Evolutionary conservation across 345 rosid genomes (phyloP), one percentile per base, ranked within the genome.

Genomic region (Ceriops tagal): DNA sequence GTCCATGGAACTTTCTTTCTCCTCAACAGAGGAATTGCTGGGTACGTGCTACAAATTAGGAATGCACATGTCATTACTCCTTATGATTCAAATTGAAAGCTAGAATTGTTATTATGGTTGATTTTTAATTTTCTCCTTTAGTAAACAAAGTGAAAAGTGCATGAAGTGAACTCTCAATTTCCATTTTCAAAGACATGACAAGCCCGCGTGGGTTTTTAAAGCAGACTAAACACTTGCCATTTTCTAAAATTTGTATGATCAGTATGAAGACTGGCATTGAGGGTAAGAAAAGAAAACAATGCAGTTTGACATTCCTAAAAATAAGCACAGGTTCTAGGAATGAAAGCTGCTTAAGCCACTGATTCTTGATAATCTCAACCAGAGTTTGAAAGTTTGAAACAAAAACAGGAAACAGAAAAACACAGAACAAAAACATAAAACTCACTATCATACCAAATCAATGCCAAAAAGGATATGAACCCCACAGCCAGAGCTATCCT

Each of bases 1-100:
- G 81, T 83, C 89, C 86, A 81, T 8, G 72, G 72, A 68, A 77
- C 51, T 63, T 58, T 79, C 64, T 71, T 81, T 43, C 83, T 73
- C 77, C 78, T 83, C 72, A 22, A 65, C 62, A 55, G 76, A 52
- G 76, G 76, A 26, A 37, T 53, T 27, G 71, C 37, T 26, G 85
- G 78, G 69, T 53, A 69, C 55, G 65, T 52, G 53, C 86, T 80
- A 78, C 77, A 73, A 34, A 59, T 67, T 28, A 60, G 53, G 61
- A 73, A 43, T 43, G 49, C 49, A 43, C 1, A 15, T 43, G 49
- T 43, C 49, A 43, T 43, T 43, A 43, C 15, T 15, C 49, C 15
- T 11, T 43, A 43, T 11, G 47, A 39, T 11, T 9, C 16, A 39
- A 39, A 39, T 39, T 9, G 16, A 39, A 39, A 39, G 47, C 47